These are phyloP conservation scores for Smittium mucronatum DNA, from an alignment of 371 early-diverging fungal species.

Conservation along the genomic window DNA sequence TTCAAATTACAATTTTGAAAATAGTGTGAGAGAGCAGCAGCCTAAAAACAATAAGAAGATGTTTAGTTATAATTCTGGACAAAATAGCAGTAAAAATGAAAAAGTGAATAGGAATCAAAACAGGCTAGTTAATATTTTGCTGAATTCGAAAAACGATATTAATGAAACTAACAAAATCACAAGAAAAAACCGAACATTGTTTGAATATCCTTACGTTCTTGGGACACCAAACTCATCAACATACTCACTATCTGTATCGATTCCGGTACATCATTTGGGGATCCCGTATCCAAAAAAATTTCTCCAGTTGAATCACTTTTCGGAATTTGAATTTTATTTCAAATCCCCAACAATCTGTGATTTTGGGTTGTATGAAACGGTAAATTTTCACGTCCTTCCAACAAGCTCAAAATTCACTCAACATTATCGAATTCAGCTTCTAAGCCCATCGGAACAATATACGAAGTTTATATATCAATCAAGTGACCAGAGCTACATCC, in stretches of 20 bases:
- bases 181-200: background rate
- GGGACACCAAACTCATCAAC: slow-evolving; percentile 19
- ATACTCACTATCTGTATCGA: slow-evolving; percentile 26
- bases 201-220: background rate
- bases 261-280: slow-evolving; percentile 25
- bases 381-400: slow-evolving; percentile 25
- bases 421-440: slow-evolving; percentile 33
- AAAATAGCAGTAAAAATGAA: background rate
- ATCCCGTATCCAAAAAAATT: slow-evolving; percentile 20
- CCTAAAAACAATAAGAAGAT: background rate
- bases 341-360: slow-evolving; percentile 26
- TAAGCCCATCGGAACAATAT: slow-evolving; percentile 30
- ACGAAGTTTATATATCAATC: slow-evolving; percentile 35
- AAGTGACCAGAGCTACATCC: slow-evolving; percentile 32
- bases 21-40: background rate
- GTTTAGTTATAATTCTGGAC: background rate
- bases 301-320: slow-evolving; percentile 28
- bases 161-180: slow-evolving; percentile 21
- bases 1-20: background rate
- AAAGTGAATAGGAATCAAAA: slow-evolving; percentile 18
- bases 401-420: slow-evolving; percentile 1
- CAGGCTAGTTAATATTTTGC: slow-evolving; percentile 16
- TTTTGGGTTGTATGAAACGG: slow-evolving; percentile 22
- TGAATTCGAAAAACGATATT: slow-evolving; percentile 19
- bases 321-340: slow-evolving; percentile 32